Evolutionary conservation across 345 rosid species (phyloP).

Genomic region (Corchorus olitorius): DNA sequence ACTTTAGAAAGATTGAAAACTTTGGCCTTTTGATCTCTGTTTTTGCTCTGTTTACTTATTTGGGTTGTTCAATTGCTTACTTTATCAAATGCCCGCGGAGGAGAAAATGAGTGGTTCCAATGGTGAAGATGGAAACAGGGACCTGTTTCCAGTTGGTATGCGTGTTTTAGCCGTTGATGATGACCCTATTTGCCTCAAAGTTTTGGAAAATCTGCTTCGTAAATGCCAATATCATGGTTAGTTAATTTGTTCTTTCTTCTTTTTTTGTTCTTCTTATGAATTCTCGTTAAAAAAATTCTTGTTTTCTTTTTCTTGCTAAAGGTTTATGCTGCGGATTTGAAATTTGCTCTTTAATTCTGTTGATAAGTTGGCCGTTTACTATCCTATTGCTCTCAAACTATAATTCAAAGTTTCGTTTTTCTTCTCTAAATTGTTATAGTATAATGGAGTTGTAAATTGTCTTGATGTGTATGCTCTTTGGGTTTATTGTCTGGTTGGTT

Average conservation of each 20-base stretch:
- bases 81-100: constrained; percentile 41
- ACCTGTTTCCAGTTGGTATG: constrained; percentile 57
- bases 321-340: neutral
- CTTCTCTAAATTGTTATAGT: neutral
- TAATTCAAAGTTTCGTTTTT: neutral
- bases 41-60: constrained; percentile 19
- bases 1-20: neutral
- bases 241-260: neutral
- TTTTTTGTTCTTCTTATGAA: neutral
- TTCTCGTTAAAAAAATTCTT: neutral
- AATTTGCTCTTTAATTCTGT: neutral
- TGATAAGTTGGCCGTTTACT: neutral
- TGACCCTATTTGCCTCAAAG: constrained; percentile 61
- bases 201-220: constrained; percentile 54
- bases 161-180: constrained; percentile 76
- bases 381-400: neutral
- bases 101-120: constrained; percentile 26
- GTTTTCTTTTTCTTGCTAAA: neutral
- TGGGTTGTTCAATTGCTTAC: constrained; percentile 23
- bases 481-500: neutral
- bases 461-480: neutral
- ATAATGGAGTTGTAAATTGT: too few species aligned
- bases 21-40: constrained; percentile 23
- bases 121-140: constrained; percentile 32
- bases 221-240: constrained; percentile 72